Conservation (phyloP, 768 basidiomycete genomes). For the Termitomyces sp. region DNA sequence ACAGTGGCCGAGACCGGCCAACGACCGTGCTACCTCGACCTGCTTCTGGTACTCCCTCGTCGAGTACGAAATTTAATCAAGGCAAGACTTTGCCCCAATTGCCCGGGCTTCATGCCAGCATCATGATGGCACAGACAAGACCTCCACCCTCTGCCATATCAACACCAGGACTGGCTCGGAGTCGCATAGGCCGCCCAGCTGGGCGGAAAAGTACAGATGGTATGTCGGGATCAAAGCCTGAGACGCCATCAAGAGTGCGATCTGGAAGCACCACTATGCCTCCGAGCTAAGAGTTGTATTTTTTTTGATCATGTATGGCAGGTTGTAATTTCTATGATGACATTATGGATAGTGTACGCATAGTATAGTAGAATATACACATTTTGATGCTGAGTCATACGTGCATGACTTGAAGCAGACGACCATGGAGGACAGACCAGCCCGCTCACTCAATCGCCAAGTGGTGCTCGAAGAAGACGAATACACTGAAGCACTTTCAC, state of each 20-base stretch:
- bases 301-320: background rate
- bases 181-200: constrained; percentile 45
- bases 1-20: constrained; percentile 30
- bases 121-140: constrained; percentile 40
- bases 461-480: constrained; percentile 87
- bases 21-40: constrained; percentile 32
- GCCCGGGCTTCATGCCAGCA: constrained; percentile 39
- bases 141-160: constrained; percentile 32
- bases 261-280: constrained; percentile 16
- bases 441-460: constrained; percentile 67
- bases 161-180: constrained; percentile 39
- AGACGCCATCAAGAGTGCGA: constrained; percentile 12
- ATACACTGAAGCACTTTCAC: constrained; percentile 85
- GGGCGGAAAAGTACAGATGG: constrained; percentile 31
- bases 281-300: constrained; percentile 8
- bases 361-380: background rate
- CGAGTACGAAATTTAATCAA: constrained; percentile 27
- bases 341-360: constrained; percentile 5
- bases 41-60: constrained; percentile 26
- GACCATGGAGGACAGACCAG: constrained; percentile 19
- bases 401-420: background rate
- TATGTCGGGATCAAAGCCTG: constrained; percentile 5
- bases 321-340: constrained; percentile 15
- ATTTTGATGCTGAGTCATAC: constrained; percentile 9
- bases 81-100: constrained; percentile 41